phyloP scores from a whole-genome alignment of 371 early-diverging fungal genomes.

The Mortierella sp. region DNA sequence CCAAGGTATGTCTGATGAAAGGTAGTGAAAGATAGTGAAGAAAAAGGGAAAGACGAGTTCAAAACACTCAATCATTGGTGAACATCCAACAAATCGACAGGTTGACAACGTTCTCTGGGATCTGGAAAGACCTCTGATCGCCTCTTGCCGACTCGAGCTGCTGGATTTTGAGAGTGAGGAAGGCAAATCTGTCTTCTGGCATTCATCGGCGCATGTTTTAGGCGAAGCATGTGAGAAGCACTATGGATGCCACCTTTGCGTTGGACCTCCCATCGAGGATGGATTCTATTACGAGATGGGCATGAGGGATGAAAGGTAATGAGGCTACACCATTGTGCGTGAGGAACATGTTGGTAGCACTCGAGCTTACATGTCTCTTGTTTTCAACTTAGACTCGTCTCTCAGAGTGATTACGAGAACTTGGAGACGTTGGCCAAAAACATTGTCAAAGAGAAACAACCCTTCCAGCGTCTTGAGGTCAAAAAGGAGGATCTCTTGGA shows the following conservation, averaged over 20 bases:
- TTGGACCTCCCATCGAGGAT: conserved; percentile 98
- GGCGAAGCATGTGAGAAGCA: conserved; percentile 98
- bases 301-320: conserved; percentile 72
- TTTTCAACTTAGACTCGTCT: conserved; percentile 65
- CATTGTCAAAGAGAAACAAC: conserved; percentile 95
- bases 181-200: conserved; percentile 97
- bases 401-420: conserved; percentile 85
- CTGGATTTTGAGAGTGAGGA: conserved; percentile 97
- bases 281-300: conserved; percentile 99
- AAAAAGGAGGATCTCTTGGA: conserved; percentile 94
- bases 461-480: conserved; percentile 91
- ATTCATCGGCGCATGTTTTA: conserved; percentile 98
- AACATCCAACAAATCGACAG: too few relatives aligned
- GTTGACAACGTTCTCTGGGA: conserved; percentile 94
- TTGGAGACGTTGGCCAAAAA: conserved; percentile 88
- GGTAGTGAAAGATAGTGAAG: too few relatives aligned
- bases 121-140: conserved; percentile 87
- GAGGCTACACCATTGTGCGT: background rate
- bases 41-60: too few relatives aligned
- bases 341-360: background rate
- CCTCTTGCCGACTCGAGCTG: conserved; percentile 85
- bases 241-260: conserved; percentile 95
- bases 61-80: too few relatives aligned
- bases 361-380: background rate
- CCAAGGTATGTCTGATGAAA: conserved; percentile 82